phyloP scores from a whole-genome alignment of 176 grass and related monocot species.

The Neostapfia colusana region DNA sequence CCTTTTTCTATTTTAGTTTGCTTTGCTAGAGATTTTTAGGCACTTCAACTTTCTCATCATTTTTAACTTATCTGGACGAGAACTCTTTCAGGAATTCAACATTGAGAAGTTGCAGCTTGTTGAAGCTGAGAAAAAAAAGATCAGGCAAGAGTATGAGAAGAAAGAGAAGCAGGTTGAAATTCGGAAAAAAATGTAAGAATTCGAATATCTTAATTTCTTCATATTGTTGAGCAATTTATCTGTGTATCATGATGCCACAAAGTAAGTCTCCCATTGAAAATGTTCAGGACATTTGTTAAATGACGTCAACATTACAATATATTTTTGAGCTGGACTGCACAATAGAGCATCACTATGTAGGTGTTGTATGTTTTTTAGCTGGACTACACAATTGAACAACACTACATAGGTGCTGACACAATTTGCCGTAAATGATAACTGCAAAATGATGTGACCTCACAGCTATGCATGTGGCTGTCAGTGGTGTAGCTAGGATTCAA shows the following conservation, averaged over 20 bases:
- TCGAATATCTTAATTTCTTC: constrained; percentile 13
- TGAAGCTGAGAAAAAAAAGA: constrained; percentile 98
- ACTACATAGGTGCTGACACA: background rate
- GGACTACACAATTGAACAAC: too few species aligned
- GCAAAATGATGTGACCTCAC: constrained; percentile 4
- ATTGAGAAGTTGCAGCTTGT: constrained; percentile 98
- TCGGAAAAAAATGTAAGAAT: constrained; percentile 88
- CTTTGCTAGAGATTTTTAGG: background rate
- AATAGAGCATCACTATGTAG: background rate
- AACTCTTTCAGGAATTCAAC: constrained; percentile 83
- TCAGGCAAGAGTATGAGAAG: constrained; percentile 93
- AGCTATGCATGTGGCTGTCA: constrained; percentile 8
- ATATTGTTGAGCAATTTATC: background rate
- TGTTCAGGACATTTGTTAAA: background rate
- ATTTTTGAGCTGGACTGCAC: background rate
- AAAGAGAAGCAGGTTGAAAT: constrained; percentile 99
- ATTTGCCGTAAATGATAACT: background rate
- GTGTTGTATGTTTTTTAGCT: background rate
- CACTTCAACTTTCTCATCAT: background rate
- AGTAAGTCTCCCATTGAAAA: constrained; percentile 12
- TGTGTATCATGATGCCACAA: constrained; percentile 10
- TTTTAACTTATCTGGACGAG: constrained; percentile 24
- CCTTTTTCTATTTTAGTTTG: background rate
- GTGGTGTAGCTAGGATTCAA: too few species aligned
- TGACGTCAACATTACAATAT: constrained; percentile 2